Percentiles rank a stretch among this genome's conserved stretches.
Conservation (phyloP, 2,329 filamentous ascomycete species). For the Coniosporium tulheliwenetii region DNA sequence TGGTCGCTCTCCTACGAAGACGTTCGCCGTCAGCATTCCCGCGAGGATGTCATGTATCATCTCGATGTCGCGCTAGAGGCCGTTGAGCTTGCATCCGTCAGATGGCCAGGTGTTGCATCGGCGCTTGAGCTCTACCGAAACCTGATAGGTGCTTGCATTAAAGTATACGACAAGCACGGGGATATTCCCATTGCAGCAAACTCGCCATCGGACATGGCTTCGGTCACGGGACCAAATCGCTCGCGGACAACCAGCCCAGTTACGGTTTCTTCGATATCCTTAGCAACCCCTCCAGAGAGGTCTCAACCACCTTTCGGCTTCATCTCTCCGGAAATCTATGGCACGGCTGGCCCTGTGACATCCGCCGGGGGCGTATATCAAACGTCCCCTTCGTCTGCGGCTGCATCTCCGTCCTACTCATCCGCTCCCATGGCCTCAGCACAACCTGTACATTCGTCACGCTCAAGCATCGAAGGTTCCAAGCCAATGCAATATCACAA, state of each 20-base stretch:
- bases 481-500: conserved; percentile 5
- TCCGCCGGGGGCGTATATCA: conserved; percentile 14
- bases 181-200: conserved; percentile 32
- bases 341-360: conserved; percentile 15
- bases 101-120: conserved; percentile 82
- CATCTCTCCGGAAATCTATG: conserved; percentile 10
- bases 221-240: conserved; percentile 18
- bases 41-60: conserved; percentile 61
- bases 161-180: conserved; percentile 58
- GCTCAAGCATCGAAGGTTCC: conserved; percentile 1
- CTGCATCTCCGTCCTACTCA: conserved; percentile 2
- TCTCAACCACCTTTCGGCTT: conserved; percentile 11
- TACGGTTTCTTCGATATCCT: conserved; percentile 14
- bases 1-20: conserved; percentile 85
- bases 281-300: conserved; percentile 16
- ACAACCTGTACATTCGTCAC: conserved; percentile 4
- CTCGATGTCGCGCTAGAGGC: conserved; percentile 62
- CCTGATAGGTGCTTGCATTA: conserved; percentile 70
- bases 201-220: conserved; percentile 26
- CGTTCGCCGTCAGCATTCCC: conserved; percentile 55
- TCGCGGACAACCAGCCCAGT: conserved; percentile 30
- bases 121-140: conserved; percentile 78
- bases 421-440: conserved; percentile 3
- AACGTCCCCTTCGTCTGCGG: conserved; percentile 3
- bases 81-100: conserved; percentile 63